These are phyloP conservation scores for Sugiyamaella valdiviana DNA, from an alignment of 805 yeast genomes.

Conservation along the genomic window DNA sequence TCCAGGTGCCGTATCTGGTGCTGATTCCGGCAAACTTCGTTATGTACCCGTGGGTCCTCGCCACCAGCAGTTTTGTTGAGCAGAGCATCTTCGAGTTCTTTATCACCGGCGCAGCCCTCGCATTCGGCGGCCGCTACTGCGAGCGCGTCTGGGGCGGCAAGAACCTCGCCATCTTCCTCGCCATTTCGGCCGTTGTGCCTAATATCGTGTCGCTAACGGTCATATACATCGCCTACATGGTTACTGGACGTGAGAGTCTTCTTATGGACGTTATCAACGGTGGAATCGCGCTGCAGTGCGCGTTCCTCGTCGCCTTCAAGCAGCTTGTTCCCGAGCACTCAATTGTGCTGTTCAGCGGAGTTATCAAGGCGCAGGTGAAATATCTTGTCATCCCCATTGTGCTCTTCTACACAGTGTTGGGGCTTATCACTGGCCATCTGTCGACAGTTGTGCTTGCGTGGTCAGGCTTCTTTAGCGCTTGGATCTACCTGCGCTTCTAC, in stretches of 20 bases:
- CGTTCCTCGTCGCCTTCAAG: conserved; percentile 57
- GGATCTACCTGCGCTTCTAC: conserved; percentile 73
- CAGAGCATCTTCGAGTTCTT: conserved; percentile 34
- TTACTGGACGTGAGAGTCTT: conserved; percentile 16
- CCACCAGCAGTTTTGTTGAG: conserved; percentile 44
- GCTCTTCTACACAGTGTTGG: conserved; percentile 25
- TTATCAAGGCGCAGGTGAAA: conserved; percentile 39
- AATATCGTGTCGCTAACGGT: conserved; percentile 27
- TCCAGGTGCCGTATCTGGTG: conserved; percentile 16
- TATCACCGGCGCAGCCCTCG: conserved; percentile 37
- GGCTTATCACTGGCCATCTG: conserved; percentile 22
- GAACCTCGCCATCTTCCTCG: conserved; percentile 45
- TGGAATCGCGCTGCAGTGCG: conserved; percentile 48
- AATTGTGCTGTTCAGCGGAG: conserved; percentile 43
- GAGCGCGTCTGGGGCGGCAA: conserved; percentile 59
- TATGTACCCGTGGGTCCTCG: conserved; percentile 44
- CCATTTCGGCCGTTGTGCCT: conserved; percentile 34
- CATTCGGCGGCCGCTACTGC: conserved; percentile 55
- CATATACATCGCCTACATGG: conserved; percentile 19
- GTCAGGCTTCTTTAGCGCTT: conserved; percentile 55
- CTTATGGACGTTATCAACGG: conserved; percentile 37
- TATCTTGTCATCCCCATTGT: conserved; percentile 38
- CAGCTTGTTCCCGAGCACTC: conserved; percentile 62
- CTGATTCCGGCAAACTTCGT: conserved; percentile 15
- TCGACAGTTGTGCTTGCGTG: conserved; percentile 24